Conservation (phyloP, 2,329 filamentous ascomycete species). For the Alternaria postmessia region DNA sequence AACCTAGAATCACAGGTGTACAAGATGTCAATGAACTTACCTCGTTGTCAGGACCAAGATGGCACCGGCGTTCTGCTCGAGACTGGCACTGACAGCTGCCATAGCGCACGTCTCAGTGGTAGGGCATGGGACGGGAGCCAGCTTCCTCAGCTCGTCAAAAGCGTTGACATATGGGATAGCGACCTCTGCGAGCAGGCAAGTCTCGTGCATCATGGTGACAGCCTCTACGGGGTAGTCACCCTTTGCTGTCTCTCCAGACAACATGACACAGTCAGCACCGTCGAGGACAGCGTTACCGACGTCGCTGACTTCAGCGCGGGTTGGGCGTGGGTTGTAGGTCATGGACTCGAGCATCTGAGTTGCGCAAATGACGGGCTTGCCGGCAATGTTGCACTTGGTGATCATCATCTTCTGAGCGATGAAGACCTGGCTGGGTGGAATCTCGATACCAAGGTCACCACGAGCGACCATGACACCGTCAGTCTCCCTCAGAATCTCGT, state of each 20-base stretch:
- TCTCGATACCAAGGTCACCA: slow-evolving; percentile 98
- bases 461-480: slow-evolving; percentile 99
- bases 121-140: slow-evolving; percentile 82
- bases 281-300: slow-evolving; percentile 98
- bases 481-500: slow-evolving; percentile 92
- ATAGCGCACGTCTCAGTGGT: slow-evolving; percentile 96
- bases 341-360: slow-evolving; percentile 99
- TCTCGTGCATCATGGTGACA: slow-evolving; percentile 97
- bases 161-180: slow-evolving; percentile 96
- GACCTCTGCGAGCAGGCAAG: slow-evolving; percentile 95
- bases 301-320: slow-evolving; percentile 97
- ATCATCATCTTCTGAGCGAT: slow-evolving; percentile 99
- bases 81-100: slow-evolving; percentile 92
- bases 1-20: slow-evolving; percentile 16
- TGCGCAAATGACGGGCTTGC: slow-evolving; percentile 98
- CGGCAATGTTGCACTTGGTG: slow-evolving; percentile 99
- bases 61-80: slow-evolving; percentile 95
- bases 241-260: slow-evolving; percentile 99
- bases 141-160: slow-evolving; percentile 91
- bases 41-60: slow-evolving; percentile 96
- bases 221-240: slow-evolving; percentile 92
- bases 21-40: slow-evolving; percentile 52
- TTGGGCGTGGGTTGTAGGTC: slow-evolving; percentile 99
- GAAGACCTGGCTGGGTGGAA: slow-evolving; percentile 97
- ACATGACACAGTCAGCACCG: slow-evolving; percentile 98